Conservation (phyloP, 1,284 basidiomycete genomes). For the Golubevia pallescens region DNA sequence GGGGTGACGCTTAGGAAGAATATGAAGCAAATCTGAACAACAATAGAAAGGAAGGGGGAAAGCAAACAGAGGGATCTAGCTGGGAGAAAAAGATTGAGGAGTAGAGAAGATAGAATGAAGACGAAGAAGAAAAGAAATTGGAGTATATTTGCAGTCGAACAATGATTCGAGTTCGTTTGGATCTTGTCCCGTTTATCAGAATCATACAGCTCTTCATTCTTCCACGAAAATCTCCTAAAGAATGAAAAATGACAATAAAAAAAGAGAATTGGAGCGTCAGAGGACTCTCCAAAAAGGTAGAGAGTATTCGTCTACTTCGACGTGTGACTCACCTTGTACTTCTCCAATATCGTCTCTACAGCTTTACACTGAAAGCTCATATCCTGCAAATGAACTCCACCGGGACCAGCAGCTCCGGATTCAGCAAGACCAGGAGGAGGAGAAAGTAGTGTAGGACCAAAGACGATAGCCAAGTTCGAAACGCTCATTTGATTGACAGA, state of each 20-base stretch:
- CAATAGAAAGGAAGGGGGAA: not conserved
- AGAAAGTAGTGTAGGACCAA: constrained; percentile 82
- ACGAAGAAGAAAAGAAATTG: not conserved
- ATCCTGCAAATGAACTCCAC: constrained; percentile 44
- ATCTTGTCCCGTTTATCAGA: too few relatives aligned
- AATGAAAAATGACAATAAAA: not conserved
- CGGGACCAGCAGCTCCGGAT: constrained; percentile 7
- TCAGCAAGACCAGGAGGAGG: constrained; percentile 22
- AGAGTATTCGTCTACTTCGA: not conserved
- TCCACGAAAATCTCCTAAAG: too few relatives aligned
- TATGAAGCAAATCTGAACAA: too few relatives aligned
- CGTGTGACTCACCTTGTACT: constrained; percentile 20
- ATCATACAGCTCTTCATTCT: not conserved
- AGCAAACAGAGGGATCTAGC: not conserved
- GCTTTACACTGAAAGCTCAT: constrained; percentile 59
- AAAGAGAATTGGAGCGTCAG: not conserved
- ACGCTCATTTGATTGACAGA: constrained; percentile 87
- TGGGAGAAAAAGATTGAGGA: not conserved
- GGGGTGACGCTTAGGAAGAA: too few relatives aligned
- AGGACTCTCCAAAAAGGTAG: not conserved
- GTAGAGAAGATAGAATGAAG: not conserved
- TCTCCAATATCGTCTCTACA: constrained; percentile 58
- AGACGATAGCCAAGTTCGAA: constrained; percentile 93
- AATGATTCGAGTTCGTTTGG: not conserved
- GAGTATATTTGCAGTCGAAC: not conserved